phyloP scores from a whole-genome alignment of 495 filamentous ascomycete genomes.

The Aspergillus bridgeri region DNA sequence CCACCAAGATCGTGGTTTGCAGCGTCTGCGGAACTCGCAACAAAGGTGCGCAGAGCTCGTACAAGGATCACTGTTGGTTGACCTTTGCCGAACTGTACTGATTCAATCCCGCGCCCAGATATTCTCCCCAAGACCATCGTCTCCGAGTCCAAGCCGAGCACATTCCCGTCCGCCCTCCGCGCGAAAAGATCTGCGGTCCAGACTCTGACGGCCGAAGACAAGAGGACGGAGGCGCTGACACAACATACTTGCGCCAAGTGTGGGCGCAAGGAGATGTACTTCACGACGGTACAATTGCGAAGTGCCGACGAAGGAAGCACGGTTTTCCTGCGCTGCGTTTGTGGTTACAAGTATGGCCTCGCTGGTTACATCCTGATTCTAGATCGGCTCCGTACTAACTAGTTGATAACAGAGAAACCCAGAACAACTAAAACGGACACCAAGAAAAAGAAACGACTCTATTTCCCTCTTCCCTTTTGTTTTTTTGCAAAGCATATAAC shows the following conservation, averaged over 20 bases:
- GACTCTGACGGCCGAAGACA: constrained; percentile 71
- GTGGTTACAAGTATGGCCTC: constrained; percentile 70
- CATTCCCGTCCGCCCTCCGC: constrained; percentile 83
- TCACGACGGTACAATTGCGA: constrained; percentile 77
- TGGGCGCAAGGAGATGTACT: constrained; percentile 78
- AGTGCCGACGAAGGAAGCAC: constrained; percentile 95
- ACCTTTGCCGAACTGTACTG: constrained; percentile 5
- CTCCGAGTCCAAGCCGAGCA: constrained; percentile 78
- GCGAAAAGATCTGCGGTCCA: constrained; percentile 83
- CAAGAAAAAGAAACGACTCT: constrained; percentile 12
- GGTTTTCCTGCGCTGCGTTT: constrained; percentile 82
- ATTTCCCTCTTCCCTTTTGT: constrained; percentile 4
- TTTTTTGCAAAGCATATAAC: background rate
- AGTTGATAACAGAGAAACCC: constrained; percentile 33
- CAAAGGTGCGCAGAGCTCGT: constrained; percentile 54
- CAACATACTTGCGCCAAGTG: constrained; percentile 74
- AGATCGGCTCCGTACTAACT: constrained; percentile 19
- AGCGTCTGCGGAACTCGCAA: constrained; percentile 81
- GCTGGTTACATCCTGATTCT: background rate
- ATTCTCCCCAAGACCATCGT: constrained; percentile 73
- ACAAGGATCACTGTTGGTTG: background rate
- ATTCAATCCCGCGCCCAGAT: constrained; percentile 46
- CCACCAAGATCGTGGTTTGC: constrained; percentile 72
- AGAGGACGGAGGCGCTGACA: constrained; percentile 71
- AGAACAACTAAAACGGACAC: constrained; percentile 34